A percentile compares a stretch with the other conserved stretches of the same genome.
phyloP scores from a whole-genome alignment of 208 protist genomes.

The Leishmania tarentolae region DNA sequence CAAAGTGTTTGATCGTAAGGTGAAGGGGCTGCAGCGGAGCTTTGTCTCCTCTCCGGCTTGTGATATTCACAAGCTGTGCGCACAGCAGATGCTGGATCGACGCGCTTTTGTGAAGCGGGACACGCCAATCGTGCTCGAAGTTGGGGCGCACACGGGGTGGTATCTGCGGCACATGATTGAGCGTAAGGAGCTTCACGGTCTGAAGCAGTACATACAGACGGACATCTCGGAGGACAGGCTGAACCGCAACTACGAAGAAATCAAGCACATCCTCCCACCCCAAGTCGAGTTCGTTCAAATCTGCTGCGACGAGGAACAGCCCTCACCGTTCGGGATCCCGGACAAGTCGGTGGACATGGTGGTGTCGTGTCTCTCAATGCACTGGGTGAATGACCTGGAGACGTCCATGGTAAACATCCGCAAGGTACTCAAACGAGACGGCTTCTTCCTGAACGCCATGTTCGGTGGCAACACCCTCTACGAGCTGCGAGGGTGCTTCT shows the following conservation, averaged over 20 bases:
- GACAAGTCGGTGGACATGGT: constrained; percentile 90
- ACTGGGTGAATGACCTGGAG: constrained; percentile 93
- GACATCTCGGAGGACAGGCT: constrained; percentile 86
- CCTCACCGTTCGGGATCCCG: constrained; percentile 74
- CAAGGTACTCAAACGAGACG: constrained; percentile 86
- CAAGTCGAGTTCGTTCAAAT: constrained; percentile 91
- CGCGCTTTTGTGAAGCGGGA: constrained; percentile 85
- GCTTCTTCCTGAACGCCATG: constrained; percentile 84
- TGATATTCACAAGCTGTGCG: constrained; percentile 81
- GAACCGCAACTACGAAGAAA: constrained; percentile 86
- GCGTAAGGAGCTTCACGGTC: constrained; percentile 72
- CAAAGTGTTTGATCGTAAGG: constrained; percentile 78
- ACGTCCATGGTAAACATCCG: constrained; percentile 79
- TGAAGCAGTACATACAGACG: constrained; percentile 93
- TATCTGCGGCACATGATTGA: constrained; percentile 89
- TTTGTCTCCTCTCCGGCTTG: constrained; percentile 63
- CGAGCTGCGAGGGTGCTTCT: constrained; percentile 88
- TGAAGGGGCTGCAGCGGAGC: constrained; percentile 83
- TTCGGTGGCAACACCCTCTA: constrained; percentile 93
- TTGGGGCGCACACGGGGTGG: constrained; percentile 88
- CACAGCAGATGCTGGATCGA: constrained; percentile 85
- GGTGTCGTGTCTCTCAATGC: constrained; percentile 87
- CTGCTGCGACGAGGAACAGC: constrained; percentile 86
- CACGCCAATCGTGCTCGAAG: constrained; percentile 81
- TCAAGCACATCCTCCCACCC: constrained; percentile 75